Percentiles rank a stretch among this genome's conserved stretches.
These are phyloP conservation scores for Cercospora nicotianae DNA, from an alignment of 2,329 filamentous ascomycete species.

Conservation along the genomic window DNA sequence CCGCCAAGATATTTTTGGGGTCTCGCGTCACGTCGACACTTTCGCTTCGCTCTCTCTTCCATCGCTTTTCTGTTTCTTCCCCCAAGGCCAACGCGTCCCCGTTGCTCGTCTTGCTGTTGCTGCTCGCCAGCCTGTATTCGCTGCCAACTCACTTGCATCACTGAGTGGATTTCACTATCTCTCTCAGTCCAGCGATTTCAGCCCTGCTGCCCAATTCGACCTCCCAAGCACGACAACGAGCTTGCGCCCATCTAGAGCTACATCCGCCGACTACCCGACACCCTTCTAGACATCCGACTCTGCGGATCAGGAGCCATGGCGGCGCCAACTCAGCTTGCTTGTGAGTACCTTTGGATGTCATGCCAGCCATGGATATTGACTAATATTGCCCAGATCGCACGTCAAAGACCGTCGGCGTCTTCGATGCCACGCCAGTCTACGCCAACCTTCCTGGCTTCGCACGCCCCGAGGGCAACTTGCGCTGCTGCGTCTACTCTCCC, in stretches of 20 bases:
- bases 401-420: slow-evolving; percentile 90
- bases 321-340: slow-evolving; percentile 56
- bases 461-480: slow-evolving; percentile 86
- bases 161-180: slow-evolving; percentile 41
- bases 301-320: not conserved
- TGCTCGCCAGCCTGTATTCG: slow-evolving; percentile 12
- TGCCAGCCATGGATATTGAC: slow-evolving; percentile 16
- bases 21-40: not conserved
- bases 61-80: not conserved
- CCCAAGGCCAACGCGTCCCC: slow-evolving; percentile 3
- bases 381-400: slow-evolving; percentile 67
- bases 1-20: slow-evolving; percentile 1
- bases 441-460: slow-evolving; percentile 76
- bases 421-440: slow-evolving; percentile 89
- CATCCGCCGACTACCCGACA: slow-evolving; percentile 2
- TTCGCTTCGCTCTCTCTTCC: not conserved
- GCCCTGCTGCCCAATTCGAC: slow-evolving; percentile 23
- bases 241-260: slow-evolving; percentile 11
- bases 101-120: slow-evolving; percentile 11
- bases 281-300: not conserved
- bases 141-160: slow-evolving; percentile 19
- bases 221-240: slow-evolving; percentile 24
- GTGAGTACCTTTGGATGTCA: slow-evolving; percentile 61
- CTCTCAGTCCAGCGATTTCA: slow-evolving; percentile 35
- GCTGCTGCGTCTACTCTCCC: slow-evolving; percentile 92